Evolutionary conservation across 306 rosid species (phyloP).

Genomic region (Cucurbita pepo): DNA sequence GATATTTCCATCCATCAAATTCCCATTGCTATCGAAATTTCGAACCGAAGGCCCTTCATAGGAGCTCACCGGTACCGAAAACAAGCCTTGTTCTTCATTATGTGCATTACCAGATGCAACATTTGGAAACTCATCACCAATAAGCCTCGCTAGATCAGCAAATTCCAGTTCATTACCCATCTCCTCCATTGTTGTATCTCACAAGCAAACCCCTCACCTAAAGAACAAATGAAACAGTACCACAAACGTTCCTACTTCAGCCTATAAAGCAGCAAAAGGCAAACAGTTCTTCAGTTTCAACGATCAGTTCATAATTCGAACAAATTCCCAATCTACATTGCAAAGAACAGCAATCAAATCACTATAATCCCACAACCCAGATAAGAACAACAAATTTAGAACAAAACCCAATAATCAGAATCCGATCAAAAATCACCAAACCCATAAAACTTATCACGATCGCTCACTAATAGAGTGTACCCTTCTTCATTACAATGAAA

Average conservation of each 20-base stretch:
- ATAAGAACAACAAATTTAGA: neutral
- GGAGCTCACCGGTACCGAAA: slow-evolving; percentile 7
- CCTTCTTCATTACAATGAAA: neutral
- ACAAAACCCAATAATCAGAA: neutral
- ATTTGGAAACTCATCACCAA: slow-evolving; percentile 38
- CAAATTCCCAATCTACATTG: neutral
- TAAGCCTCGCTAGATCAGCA: slow-evolving; percentile 33
- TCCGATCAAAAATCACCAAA: neutral
- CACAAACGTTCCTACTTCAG: neutral
- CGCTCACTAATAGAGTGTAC: neutral
- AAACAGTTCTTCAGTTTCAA: neutral
- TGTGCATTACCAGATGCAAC: slow-evolving; percentile 23
- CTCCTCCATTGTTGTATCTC: neutral
- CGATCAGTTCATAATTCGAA: neutral
- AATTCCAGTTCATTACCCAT: slow-evolving; percentile 17
- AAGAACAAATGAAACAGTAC: neutral
- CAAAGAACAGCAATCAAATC: neutral
- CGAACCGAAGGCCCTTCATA: slow-evolving; percentile 11
- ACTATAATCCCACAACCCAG: neutral
- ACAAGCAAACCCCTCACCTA: neutral
- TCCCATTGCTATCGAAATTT: slow-evolving; percentile 12
- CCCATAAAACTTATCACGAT: neutral
- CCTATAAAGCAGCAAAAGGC: neutral
- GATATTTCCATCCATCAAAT: slow-evolving; percentile 19
- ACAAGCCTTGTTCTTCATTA: slow-evolving; percentile 10